Evolutionary conservation across 495 filamentous ascomycete genomes (phyloP).

Genomic region (Penicillium pulvis): DNA sequence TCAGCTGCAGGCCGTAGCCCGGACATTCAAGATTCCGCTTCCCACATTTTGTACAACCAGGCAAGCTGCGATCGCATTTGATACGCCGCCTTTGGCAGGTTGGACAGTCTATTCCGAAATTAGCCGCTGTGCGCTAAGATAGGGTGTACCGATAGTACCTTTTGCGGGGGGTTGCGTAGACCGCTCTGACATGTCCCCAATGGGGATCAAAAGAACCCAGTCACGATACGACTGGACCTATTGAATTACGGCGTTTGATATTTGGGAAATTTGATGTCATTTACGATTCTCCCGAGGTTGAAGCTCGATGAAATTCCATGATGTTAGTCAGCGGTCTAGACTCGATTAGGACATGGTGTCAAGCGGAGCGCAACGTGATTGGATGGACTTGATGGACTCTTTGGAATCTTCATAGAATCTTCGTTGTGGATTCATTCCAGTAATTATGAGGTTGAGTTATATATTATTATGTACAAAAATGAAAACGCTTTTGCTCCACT

Average conservation of each 20-base stretch:
- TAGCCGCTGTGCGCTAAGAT: background rate
- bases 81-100: constrained; percentile 54
- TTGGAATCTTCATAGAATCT: background rate
- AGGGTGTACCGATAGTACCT: constrained; percentile 11
- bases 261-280: background rate
- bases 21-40: constrained; percentile 47
- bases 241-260: background rate
- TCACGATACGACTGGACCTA: constrained; percentile 4
- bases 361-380: background rate
- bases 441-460: background rate
- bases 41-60: constrained; percentile 27
- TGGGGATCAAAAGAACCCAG: constrained; percentile 2
- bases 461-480: background rate
- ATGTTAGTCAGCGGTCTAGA: background rate
- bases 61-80: constrained; percentile 46
- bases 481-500: background rate
- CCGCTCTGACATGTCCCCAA: constrained; percentile 18
- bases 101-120: constrained; percentile 33
- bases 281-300: background rate
- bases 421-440: background rate
- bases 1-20: constrained; percentile 46
- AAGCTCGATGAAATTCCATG: background rate
- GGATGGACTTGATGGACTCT: background rate
- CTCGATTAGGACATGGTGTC: background rate
- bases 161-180: constrained; percentile 18